A percentile compares a stretch with the other conserved stretches of the same genome.
Evolutionary conservation across 371 early-diverging fungal genomes (phyloP).

Genomic region (Mortierella sp.): DNA sequence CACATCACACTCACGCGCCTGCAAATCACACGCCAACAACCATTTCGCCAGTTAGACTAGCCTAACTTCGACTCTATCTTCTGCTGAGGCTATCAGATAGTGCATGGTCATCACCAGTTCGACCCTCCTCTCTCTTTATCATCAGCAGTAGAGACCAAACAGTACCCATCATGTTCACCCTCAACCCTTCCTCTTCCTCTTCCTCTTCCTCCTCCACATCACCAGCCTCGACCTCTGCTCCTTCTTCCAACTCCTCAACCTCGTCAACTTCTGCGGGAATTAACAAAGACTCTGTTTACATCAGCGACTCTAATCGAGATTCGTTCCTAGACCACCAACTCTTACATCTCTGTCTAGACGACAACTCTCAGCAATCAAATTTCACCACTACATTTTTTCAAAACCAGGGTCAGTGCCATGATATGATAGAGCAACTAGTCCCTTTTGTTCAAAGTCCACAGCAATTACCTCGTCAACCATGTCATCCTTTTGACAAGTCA

Average conservation of each 20-base stretch:
- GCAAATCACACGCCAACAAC: not conserved
- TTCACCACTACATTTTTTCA: not conserved
- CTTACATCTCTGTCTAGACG: constrained; percentile 6
- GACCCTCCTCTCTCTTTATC: not conserved
- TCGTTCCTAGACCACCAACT: constrained; percentile 8
- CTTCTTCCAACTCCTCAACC: not conserved
- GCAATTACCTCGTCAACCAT: constrained; percentile 1
- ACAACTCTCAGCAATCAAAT: not conserved
- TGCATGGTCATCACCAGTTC: constrained; percentile 3
- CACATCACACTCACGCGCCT: not conserved
- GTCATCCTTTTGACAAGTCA: constrained; percentile 9
- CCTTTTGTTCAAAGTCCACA: not conserved
- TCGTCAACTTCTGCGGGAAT: not conserved
- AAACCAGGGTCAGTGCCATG: not conserved
- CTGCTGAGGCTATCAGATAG: not conserved
- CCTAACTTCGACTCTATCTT: not conserved
- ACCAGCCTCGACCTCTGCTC: not conserved
- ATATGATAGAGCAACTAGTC: not conserved
- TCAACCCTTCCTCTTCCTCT: not conserved
- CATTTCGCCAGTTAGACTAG: not conserved
- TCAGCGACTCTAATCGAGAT: not conserved
- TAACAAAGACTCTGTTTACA: not conserved
- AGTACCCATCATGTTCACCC: constrained; percentile 3
- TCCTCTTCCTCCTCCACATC: not conserved
- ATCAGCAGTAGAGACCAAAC: not conserved